Conservation (phyloP, 2,329 filamentous ascomycete genomes). For the Fusarium sp. region DNA sequence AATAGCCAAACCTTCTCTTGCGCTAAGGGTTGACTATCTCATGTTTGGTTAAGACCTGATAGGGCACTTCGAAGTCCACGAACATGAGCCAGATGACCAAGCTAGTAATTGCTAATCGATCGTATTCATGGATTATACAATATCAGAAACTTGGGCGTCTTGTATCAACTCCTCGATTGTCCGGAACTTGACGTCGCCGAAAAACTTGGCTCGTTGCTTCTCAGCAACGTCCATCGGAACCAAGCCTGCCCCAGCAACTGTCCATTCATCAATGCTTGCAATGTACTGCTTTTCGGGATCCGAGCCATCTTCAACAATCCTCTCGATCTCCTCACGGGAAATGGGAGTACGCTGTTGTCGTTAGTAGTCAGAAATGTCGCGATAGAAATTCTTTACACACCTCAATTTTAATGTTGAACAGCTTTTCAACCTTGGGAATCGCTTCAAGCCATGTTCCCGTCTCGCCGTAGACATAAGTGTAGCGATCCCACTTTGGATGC, state of each 20-base stretch:
- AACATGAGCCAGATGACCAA: too few relatives aligned
- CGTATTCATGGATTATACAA: not conserved
- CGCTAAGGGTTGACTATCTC: too few relatives aligned
- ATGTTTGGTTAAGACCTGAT: too few relatives aligned
- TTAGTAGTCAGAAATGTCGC: accelerated
- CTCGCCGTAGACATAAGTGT: not conserved
- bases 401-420: not conserved
- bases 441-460: not conserved
- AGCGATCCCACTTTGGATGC: not conserved
- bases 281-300: not conserved
- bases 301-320: not conserved
- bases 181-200: not conserved
- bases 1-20: too few relatives aligned
- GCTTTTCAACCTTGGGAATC: not conserved
- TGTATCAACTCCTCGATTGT: not conserved
- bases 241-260: not conserved
- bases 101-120: too few relatives aligned
- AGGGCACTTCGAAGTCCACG: too few relatives aligned
- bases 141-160: not conserved
- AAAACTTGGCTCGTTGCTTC: not conserved
- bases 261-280: not conserved
- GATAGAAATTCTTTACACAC: not conserved
- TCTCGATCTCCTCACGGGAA: not conserved
- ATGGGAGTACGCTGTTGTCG: not conserved
- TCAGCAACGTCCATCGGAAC: not conserved